Conservation (phyloP, 768 basidiomycete species). For the Glaciozyma antarctica region DNA sequence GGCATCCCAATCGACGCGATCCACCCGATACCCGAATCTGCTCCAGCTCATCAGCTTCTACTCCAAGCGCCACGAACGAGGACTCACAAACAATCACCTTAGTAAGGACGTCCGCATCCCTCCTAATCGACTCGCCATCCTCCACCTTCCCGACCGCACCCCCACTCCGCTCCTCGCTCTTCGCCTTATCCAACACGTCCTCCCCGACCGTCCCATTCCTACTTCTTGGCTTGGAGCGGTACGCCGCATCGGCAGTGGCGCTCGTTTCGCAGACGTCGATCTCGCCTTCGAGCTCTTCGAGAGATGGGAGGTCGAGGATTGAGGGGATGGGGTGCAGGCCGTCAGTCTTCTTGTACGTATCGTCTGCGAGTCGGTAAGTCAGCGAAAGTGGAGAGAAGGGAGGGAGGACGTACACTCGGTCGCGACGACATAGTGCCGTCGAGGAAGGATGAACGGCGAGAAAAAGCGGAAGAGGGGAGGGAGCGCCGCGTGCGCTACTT, state of each 20-base stretch:
- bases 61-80: conserved; percentile 56
- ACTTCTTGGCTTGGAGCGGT: neutral
- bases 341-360: conserved; percentile 18
- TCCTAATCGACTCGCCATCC: conserved; percentile 58
- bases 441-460: conserved; percentile 55
- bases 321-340: conserved; percentile 64
- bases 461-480: conserved; percentile 76
- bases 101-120: conserved; percentile 31
- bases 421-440: conserved; percentile 66
- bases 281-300: conserved; percentile 8
- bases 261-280: neutral
- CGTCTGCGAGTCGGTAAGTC: conserved; percentile 6
- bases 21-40: conserved; percentile 72
- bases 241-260: neutral
- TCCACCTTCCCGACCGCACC: conserved; percentile 53
- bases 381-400: neutral
- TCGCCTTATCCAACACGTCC: neutral
- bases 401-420: conserved; percentile 54
- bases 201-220: neutral
- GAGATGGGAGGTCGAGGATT: conserved; percentile 64
- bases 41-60: conserved; percentile 34
- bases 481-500: conserved; percentile 58
- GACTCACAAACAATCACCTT: conserved; percentile 23
- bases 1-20: conserved; percentile 24
- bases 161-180: neutral